phyloP scores from a whole-genome alignment of 2,329 filamentous ascomycete species.

The Lachnellula arida region DNA sequence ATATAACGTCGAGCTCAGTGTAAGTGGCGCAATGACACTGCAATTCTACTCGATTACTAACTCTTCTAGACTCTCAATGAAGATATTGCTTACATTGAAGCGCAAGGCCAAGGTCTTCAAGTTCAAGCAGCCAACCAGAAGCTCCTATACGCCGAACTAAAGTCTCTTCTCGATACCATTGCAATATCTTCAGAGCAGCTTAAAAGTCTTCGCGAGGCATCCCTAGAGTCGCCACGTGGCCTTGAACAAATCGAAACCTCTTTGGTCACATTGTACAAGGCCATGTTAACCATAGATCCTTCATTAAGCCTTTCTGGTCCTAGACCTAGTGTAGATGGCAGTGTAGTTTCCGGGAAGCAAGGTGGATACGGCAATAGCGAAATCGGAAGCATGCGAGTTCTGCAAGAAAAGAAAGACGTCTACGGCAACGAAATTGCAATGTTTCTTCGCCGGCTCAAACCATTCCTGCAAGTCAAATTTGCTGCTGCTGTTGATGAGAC shows the following conservation, averaged over 20 bases:
- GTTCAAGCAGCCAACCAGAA: constrained; percentile 98
- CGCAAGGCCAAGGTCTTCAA: constrained; percentile 92
- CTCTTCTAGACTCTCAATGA: constrained; percentile 74
- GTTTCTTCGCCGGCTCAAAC: constrained; percentile 75
- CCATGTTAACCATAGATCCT: constrained; percentile 90
- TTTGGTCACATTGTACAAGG: constrained; percentile 79
- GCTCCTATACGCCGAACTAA: constrained; percentile 78
- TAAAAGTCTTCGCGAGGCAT: constrained; percentile 65
- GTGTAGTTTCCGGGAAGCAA: constrained; percentile 31
- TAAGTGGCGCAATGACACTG: constrained; percentile 41
- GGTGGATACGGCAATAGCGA: constrained; percentile 45
- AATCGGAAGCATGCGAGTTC: constrained; percentile 79
- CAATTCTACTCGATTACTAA: constrained; percentile 20
- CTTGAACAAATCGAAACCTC: constrained; percentile 74
- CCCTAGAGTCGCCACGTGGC: constrained; percentile 65
- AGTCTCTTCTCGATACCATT: constrained; percentile 84
- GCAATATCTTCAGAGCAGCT: constrained; percentile 77
- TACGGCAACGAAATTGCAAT: constrained; percentile 71
- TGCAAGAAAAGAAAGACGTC: constrained; percentile 90
- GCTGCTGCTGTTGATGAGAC: constrained; percentile 69
- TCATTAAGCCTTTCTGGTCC: constrained; percentile 50
- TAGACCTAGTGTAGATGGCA: constrained; percentile 38
- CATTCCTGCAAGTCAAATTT: constrained; percentile 79
- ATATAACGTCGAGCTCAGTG: constrained; percentile 89
- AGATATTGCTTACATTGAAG: constrained; percentile 95